A percentile compares a stretch with the other conserved stretches of the same genome.
These are phyloP conservation scores for Backusella mclennaniae DNA, from an alignment of 192 early-diverging fungal genomes.

Conservation along the genomic window DNA sequence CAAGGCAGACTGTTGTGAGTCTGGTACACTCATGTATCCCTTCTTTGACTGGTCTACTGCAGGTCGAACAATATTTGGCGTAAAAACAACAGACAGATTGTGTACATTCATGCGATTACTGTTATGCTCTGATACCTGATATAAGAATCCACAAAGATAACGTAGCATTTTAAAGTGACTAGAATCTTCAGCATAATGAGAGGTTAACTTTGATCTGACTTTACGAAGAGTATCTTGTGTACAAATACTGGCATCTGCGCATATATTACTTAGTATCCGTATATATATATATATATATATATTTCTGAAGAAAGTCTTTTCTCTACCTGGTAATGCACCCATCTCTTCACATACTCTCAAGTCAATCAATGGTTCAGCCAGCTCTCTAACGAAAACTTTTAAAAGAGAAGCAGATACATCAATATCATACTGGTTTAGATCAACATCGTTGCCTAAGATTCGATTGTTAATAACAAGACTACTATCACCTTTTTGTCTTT, in stretches of 20 bases:
- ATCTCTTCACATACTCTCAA: slow-evolving; percentile 52
- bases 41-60: slow-evolving; percentile 2
- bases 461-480: background rate
- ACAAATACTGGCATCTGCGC: slow-evolving; percentile 11
- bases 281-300: background rate
- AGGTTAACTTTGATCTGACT: slow-evolving; percentile 32
- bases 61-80: slow-evolving; percentile 77
- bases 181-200: slow-evolving; percentile 44
- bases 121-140: slow-evolving; percentile 64
- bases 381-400: slow-evolving; percentile 82
- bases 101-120: slow-evolving; percentile 83
- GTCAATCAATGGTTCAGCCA: slow-evolving; percentile 76
- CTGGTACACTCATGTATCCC: background rate
- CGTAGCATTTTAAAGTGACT: slow-evolving; percentile 53
- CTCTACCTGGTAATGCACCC: slow-evolving; percentile 39
- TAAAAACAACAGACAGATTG: slow-evolving; percentile 83
- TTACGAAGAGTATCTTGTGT: slow-evolving; percentile 6
- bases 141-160: slow-evolving; percentile 71
- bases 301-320: background rate
- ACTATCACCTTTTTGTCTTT: background rate
- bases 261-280: background rate
- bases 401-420: slow-evolving; percentile 80
- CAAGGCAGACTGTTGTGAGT: slow-evolving; percentile 8
- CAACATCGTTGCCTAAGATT: slow-evolving; percentile 46
- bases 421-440: slow-evolving; percentile 65